Base-by-base conservation (phyloP, 1,139 yeast species). In the Protomyces macrosporus region DNA sequence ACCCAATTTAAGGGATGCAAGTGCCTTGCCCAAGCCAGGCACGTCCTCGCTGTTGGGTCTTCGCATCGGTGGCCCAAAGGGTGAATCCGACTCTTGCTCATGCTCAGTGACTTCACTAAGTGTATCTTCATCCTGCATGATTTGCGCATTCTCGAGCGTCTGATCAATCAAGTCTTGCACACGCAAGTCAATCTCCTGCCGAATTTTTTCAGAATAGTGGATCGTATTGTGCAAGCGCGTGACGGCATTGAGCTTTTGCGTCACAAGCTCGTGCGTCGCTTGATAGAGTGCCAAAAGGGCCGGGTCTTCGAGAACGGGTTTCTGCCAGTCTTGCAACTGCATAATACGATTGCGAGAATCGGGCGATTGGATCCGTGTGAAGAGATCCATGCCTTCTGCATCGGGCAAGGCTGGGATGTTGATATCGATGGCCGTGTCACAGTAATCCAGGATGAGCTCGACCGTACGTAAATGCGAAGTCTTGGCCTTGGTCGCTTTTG, bases 131-230 rank as follows among this genome's bases (percentile, higher is more conserved):
- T 42, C 48, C 32, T 14, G 9, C 48, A 42, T 42, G 32, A n/a
- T 10, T 42, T 42, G 48, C 6, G 48, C 48, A 42, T 42, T 55
- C 58, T 52, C 65, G 10, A 89, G 82, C 0, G 96, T 86, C 52
- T 84, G 84, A 32, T 82, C 78, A 3, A 93, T 89, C 0, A 88
- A 80, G 53, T 78, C 76, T 48, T 88, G 76, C 1, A 91, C 95
- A 71, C 85, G 78, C 23, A 75, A 79, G 71, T 91, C 96, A 6
- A 91, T 90, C 73, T 93, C 97, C 55, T 81, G 82, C 67, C 90
- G 88, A 55, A 93, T 84, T 70, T 85, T 85, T 68, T 87, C 87
- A n/a, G 89, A 84, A 71, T 88, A 90, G 65, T 87, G 84, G 65
- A 89, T 77, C 3, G 91, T 83, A 66, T 93, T 88, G 35, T 89